Evolutionary conservation across 805 yeast species (phyloP).

Genomic region (Saccharomycopsis amapae): DNA sequence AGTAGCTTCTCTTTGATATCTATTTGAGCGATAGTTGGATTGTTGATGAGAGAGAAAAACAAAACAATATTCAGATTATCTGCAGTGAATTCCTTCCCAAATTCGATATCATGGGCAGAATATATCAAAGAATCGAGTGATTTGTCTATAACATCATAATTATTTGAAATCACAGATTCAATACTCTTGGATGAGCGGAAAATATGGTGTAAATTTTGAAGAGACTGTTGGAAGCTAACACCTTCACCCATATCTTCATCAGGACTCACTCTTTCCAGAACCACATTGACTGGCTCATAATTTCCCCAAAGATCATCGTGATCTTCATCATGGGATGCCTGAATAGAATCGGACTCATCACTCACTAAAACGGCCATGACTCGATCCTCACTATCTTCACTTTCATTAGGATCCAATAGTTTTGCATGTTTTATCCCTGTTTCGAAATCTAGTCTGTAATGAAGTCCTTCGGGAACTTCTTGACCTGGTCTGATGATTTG

Average conservation of each 20-base stretch:
- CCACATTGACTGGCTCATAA: conserved; percentile 7
- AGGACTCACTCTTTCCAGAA: conserved; percentile 2
- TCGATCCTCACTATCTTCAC: conserved; percentile 16
- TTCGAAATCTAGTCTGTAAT: conserved; percentile 55
- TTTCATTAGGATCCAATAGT: conserved; percentile 33
- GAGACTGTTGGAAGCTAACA: background rate
- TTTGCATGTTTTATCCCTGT: conserved; percentile 67
- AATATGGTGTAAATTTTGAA: conserved; percentile 1
- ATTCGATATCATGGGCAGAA: conserved; percentile 17
- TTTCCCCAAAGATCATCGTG: too few species aligned
- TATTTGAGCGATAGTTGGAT: background rate
- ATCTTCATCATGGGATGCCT: background rate
- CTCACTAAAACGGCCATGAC: conserved; percentile 20
- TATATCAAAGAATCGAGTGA: conserved; percentile 14
- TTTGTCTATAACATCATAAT: conserved; percentile 5
- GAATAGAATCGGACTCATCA: conserved; percentile 3
- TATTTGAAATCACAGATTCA: background rate
- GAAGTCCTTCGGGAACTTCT: conserved; percentile 67
- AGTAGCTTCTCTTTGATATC: conserved; percentile 17
- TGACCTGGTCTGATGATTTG: conserved; percentile 63
- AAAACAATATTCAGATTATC: conserved; percentile 10
- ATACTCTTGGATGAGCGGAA: background rate
- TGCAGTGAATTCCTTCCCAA: conserved; percentile 16
- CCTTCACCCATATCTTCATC: conserved; percentile 12
- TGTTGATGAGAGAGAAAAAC: conserved; percentile 15